Conservation (phyloP, 2,329 filamentous ascomycete species). For the Fusarium concolor region DNA sequence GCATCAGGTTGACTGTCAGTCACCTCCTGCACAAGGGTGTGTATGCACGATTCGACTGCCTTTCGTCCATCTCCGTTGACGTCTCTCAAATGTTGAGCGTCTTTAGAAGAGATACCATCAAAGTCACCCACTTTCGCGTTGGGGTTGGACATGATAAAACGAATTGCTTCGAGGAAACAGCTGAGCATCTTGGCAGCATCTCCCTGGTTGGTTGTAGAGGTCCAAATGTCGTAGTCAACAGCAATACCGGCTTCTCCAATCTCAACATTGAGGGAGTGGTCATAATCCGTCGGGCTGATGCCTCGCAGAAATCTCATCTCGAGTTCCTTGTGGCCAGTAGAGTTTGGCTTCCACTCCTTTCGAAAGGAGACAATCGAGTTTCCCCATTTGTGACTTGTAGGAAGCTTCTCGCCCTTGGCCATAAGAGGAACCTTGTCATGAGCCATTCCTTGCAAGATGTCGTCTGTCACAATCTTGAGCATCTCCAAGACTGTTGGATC, state of each 20-base stretch:
- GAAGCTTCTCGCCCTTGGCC: background rate
- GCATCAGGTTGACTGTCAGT: background rate
- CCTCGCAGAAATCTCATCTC: background rate
- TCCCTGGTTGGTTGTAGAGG: background rate
- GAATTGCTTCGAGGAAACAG: conserved; percentile 2
- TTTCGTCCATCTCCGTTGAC: background rate
- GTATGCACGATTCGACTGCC: background rate
- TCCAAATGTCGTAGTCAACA: conserved; percentile 4
- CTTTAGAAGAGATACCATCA: background rate
- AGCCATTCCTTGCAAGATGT: background rate
- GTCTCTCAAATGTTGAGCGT: background rate
- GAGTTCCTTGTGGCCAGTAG: background rate
- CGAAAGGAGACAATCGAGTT: conserved; percentile 2
- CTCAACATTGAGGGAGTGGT: background rate
- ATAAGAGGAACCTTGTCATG: background rate
- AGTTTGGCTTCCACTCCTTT: conserved; percentile 3
- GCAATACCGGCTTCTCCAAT: background rate
- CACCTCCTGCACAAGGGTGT: background rate
- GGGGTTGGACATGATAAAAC: background rate
- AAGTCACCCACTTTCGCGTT: background rate
- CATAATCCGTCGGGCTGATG: background rate
- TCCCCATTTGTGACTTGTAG: conserved; percentile 2
- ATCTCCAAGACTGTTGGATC: background rate
- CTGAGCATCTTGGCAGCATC: background rate
- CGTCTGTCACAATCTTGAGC: background rate